Evolutionary conservation across 2,329 filamentous ascomycete genomes (phyloP).

Genomic region (Sphaerulina musiva): DNA sequence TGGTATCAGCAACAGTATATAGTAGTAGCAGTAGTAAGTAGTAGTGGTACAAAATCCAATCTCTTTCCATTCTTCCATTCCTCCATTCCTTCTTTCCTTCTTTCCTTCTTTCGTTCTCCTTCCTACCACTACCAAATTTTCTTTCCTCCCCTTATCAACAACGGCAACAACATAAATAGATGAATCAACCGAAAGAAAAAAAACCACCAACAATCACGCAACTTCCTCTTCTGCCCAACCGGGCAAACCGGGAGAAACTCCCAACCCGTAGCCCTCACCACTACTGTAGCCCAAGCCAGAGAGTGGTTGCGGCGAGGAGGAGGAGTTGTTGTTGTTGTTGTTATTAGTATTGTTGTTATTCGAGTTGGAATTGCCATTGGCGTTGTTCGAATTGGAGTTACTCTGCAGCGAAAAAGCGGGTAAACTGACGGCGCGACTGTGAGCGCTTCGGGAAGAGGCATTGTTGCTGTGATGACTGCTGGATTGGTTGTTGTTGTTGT

Average conservation of each 20-base stretch:
- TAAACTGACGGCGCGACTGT: conserved; percentile 81
- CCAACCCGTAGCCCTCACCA: conserved; percentile 51
- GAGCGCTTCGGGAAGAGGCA: conserved; percentile 31
- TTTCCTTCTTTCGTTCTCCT: no score
- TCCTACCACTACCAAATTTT: no score
- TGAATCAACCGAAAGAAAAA: no score
- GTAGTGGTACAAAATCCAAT: no score
- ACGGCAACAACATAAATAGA: no score
- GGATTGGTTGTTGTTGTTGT: conserved; percentile 41
- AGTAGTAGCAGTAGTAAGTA: no score
- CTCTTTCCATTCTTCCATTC: no score
- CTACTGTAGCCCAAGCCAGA: conserved; percentile 52
- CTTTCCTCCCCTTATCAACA: no score
- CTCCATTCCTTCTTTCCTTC: no score
- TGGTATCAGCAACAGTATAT: no score
- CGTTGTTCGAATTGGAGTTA: conserved; percentile 23
- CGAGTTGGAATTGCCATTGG: no score
- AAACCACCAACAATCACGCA: conserved; percentile 13
- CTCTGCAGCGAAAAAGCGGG: conserved; percentile 60
- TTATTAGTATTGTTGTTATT: conserved; percentile 19
- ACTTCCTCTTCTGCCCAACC: conserved; percentile 61
- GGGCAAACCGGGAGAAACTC: conserved; percentile 53
- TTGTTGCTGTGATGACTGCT: conserved; percentile 32
- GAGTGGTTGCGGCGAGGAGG: conserved; percentile 36
- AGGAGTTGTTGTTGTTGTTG: conserved; percentile 17